Evolutionary conservation across 2,329 filamentous ascomycete species (phyloP).

Genomic region (Phyllosticta paracitricarpa): DNA sequence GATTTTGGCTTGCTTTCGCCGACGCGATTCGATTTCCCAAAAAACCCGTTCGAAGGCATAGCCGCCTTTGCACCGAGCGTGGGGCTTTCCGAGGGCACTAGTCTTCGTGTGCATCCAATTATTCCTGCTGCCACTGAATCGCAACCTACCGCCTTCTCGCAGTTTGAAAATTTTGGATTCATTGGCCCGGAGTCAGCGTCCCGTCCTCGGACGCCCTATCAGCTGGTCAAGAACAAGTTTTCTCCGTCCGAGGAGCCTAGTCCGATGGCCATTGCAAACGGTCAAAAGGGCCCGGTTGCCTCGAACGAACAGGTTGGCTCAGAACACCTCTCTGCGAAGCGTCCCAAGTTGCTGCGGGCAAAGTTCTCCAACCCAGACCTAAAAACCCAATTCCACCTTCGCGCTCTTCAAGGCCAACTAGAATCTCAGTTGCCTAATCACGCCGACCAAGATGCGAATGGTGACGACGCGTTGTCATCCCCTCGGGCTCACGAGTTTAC

Average conservation of each 20-base stretch:
- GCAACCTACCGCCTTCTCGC: conserved; percentile 3
- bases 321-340: conserved; percentile 15
- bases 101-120: conserved; percentile 7
- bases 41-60: conserved; percentile 19
- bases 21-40: conserved; percentile 32
- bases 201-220: neutral
- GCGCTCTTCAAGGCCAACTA: conserved; percentile 31
- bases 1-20: conserved; percentile 30
- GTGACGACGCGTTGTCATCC: conserved; percentile 52
- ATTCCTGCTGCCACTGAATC: conserved; percentile 4
- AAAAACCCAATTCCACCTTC: conserved; percentile 26
- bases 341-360: conserved; percentile 15
- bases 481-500: conserved; percentile 66
- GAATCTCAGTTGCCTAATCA: conserved; percentile 25
- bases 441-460: conserved; percentile 11
- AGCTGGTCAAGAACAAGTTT: neutral
- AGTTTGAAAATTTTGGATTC: conserved; percentile 8
- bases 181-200: conserved; percentile 1
- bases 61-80: neutral
- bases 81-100: neutral
- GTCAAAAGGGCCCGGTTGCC: neutral
- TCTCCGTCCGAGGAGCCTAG: conserved; percentile 7
- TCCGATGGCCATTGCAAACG: conserved; percentile 2
- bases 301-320: neutral
- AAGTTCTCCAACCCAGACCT: conserved; percentile 32